A percentile compares a stretch with the other conserved stretches of the same genome.
phyloP scores from a whole-genome alignment of 805 yeast species.

The Teunomyces stri region DNA sequence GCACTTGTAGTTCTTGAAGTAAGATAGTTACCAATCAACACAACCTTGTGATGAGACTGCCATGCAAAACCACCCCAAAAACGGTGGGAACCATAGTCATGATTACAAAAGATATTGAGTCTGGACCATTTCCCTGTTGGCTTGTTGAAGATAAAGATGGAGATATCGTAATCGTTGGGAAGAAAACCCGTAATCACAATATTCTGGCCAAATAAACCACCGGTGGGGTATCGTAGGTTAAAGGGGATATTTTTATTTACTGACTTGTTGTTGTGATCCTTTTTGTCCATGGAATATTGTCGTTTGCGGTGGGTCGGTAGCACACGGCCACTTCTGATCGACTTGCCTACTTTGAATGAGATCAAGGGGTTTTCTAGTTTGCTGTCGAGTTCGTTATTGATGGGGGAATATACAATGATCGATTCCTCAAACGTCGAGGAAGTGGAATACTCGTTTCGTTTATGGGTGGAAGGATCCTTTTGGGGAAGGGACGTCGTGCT shows the following conservation, averaged over 20 bases:
- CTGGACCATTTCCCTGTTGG: conserved; percentile 65
- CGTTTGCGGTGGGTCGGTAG: conserved; percentile 30
- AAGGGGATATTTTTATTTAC: conserved; percentile 38
- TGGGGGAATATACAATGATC: conserved; percentile 35
- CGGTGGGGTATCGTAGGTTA: conserved; percentile 52
- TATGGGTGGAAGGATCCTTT: not conserved
- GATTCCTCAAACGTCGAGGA: conserved; percentile 9
- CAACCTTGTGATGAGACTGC: conserved; percentile 74
- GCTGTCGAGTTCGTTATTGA: conserved; percentile 10
- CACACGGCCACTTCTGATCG: conserved; percentile 28
- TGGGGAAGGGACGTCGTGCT: not conserved
- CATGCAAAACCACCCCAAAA: conserved; percentile 70
- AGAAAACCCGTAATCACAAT: conserved; percentile 60
- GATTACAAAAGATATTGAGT: conserved; percentile 52
- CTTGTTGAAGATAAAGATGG: conserved; percentile 49
- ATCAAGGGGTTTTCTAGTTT: conserved; percentile 29
- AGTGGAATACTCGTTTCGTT: conserved; percentile 2
- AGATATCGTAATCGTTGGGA: conserved; percentile 46
- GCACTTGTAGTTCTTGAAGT: conserved; percentile 46
- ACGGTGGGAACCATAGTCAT: conserved; percentile 53
- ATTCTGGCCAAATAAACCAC: conserved; percentile 66
- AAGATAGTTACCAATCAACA: conserved; percentile 55
- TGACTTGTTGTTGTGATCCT: not conserved
- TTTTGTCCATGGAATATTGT: not conserved
- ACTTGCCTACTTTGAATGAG: conserved; percentile 34